phyloP scores from a whole-genome alignment of 2,329 filamentous ascomycete genomes.

The Xylariales sp. region DNA sequence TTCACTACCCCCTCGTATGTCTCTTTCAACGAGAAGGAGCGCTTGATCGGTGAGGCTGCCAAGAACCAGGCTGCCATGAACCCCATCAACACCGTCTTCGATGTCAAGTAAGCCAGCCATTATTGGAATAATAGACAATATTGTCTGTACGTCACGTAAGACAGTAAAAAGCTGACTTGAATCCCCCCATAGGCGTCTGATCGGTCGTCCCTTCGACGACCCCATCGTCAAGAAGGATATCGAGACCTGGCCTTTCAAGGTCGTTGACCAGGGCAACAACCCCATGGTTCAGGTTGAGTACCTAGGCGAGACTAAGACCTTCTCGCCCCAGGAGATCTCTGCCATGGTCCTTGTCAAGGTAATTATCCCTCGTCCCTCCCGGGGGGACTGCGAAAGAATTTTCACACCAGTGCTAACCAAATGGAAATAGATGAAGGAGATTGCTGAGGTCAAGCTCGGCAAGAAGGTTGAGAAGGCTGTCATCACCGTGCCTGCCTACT shows the following conservation, averaged over 20 bases:
- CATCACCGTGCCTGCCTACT: conserved; percentile 98
- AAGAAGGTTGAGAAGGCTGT: conserved; percentile 99
- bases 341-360: conserved; percentile 99
- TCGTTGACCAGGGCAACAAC: conserved; percentile 82
- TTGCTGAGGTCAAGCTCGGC: conserved; percentile 95
- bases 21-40: conserved; percentile 97
- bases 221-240: conserved; percentile 98
- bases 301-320: conserved; percentile 88
- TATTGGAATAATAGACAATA: too few species aligned
- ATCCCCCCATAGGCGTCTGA: conserved; percentile 69
- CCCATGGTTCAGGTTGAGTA: conserved; percentile 95
- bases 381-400: background rate
- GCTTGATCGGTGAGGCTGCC: conserved; percentile 97
- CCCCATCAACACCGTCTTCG: conserved; percentile 96
- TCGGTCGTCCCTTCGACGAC: conserved; percentile 93
- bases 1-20: conserved; percentile 99
- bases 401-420: background rate
- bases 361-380: conserved; percentile 14
- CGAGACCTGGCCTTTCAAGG: conserved; percentile 99
- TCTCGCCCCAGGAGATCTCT: conserved; percentile 98
- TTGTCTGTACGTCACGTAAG: too few species aligned
- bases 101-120: conserved; percentile 75
- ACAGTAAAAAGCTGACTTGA: too few species aligned
- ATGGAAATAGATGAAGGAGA: conserved; percentile 85
- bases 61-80: conserved; percentile 99